These are phyloP conservation scores for Mycena belliarum DNA, from an alignment of 768 basidiomycete species.

Conservation along the genomic window DNA sequence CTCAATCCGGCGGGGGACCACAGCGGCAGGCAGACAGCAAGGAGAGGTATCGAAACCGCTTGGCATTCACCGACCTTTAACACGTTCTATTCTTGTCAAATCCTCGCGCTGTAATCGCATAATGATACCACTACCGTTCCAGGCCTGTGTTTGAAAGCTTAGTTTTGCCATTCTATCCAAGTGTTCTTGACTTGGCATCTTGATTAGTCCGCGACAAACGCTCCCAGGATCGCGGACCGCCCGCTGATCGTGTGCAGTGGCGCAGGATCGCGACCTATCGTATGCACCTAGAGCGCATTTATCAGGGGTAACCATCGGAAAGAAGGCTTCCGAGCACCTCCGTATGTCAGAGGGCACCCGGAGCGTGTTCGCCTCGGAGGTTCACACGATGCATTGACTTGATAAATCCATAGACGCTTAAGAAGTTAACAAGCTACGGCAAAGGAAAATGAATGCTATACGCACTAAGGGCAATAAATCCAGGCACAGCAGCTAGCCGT, in stretches of 20 bases:
- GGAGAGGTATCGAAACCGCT: neutral
- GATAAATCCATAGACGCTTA: no score
- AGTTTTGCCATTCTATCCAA: neutral
- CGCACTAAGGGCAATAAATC: no score
- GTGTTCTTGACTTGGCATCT: neutral
- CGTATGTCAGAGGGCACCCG: no score
- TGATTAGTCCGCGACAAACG: neutral
- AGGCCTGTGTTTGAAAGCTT: neutral
- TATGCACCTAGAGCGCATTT: no score
- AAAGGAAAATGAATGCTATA: no score
- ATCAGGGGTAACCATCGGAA: no score
- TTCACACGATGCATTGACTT: no score
- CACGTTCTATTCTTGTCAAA: neutral
- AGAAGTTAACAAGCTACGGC: no score
- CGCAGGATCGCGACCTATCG: slow-evolving; percentile 1
- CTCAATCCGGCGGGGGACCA: neutral
- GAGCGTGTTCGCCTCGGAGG: no score
- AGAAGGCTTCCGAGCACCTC: no score
- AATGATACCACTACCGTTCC: neutral
- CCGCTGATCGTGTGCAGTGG: neutral
- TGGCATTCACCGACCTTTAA: neutral
- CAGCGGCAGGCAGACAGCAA: neutral
- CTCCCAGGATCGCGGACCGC: neutral
- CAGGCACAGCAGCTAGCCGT: no score
- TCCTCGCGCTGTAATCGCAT: neutral